Conservation (phyloP, 2,329 filamentous ascomycete genomes). For the Beauveria asiatica region DNA sequence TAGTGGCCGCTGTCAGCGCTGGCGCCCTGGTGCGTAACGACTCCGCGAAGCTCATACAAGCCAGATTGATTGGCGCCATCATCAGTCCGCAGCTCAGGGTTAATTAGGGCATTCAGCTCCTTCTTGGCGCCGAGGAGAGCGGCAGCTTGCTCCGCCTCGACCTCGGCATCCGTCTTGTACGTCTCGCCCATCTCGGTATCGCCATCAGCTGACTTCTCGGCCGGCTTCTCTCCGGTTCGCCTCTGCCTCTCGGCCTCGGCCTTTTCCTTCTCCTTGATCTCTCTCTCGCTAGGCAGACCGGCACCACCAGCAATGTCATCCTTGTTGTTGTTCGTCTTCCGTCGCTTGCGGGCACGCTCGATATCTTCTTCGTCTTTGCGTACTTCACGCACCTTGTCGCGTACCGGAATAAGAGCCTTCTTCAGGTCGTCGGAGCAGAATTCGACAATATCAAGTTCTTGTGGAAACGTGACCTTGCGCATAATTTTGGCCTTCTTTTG, state of each 20-base stretch:
- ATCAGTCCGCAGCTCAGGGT: conserved; percentile 65
- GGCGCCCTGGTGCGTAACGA: conserved; percentile 93
- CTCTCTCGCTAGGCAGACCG: conserved; percentile 42
- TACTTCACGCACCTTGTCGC: conserved; percentile 91
- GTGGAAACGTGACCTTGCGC: conserved; percentile 94
- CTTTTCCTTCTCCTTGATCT: conserved; percentile 42
- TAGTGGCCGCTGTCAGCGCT: conserved; percentile 98
- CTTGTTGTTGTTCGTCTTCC: conserved; percentile 56
- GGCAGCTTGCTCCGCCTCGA: conserved; percentile 75
- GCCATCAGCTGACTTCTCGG: conserved; percentile 39
- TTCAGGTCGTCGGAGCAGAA: conserved; percentile 90
- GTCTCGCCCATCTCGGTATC: conserved; percentile 68
- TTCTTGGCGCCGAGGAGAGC: conserved; percentile 75
- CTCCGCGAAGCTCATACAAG: conserved; percentile 85
- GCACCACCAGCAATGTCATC: conserved; percentile 39
- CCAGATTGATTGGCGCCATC: conserved; percentile 86
- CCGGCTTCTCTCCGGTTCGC: conserved; percentile 26
- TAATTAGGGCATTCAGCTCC: conserved; percentile 72
- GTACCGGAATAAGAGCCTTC: conserved; percentile 76
- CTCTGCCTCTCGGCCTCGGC: conserved; percentile 39
- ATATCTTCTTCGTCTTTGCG: conserved; percentile 92
- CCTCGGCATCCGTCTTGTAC: conserved; percentile 89
- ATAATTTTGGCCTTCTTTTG: conserved; percentile 99
- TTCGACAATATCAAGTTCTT: conserved; percentile 86
- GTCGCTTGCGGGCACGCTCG: conserved; percentile 82